phyloP scores from a whole-genome alignment of 2,329 filamentous ascomycete genomes.

The Magnaporthiopsis poae region DNA sequence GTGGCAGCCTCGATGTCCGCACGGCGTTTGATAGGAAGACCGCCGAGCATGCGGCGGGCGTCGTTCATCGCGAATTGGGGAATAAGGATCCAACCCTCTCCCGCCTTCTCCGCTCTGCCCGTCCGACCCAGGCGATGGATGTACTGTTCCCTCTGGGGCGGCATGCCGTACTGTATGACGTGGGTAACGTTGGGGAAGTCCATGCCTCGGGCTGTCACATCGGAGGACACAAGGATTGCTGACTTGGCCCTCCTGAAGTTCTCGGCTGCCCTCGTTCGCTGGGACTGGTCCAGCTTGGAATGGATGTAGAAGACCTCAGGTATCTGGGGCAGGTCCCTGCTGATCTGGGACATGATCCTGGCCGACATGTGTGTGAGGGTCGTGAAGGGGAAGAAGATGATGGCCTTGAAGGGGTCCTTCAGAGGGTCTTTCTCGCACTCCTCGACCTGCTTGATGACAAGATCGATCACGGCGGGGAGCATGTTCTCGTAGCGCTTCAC shows the following conservation, averaged over 20 bases:
- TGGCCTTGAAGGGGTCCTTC: slow-evolving; percentile 75
- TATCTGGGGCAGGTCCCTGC: slow-evolving; percentile 27
- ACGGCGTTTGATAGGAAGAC: slow-evolving; percentile 52
- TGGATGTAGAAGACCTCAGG: slow-evolving; percentile 55
- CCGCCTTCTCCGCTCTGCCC: slow-evolving; percentile 62
- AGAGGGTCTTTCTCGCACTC: slow-evolving; percentile 26
- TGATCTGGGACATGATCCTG: slow-evolving; percentile 54
- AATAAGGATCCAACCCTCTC: slow-evolving; percentile 60
- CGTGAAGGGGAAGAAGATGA: slow-evolving; percentile 80
- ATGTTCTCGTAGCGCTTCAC: slow-evolving; percentile 64
- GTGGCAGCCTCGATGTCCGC: slow-evolving; percentile 39
- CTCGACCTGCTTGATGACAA: slow-evolving; percentile 52
- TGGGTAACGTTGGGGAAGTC: slow-evolving; percentile 51
- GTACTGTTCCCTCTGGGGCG: slow-evolving; percentile 46
- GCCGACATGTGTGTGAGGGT: slow-evolving; percentile 30
- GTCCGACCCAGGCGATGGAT: slow-evolving; percentile 59
- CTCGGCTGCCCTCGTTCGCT: slow-evolving; percentile 62
- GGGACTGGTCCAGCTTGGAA: slow-evolving; percentile 60
- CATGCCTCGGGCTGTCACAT: slow-evolving; percentile 74
- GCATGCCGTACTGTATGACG: slow-evolving; percentile 49
- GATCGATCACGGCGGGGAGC: slow-evolving; percentile 67
- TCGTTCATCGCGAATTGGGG: slow-evolving; percentile 40
- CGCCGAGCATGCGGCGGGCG: slow-evolving; percentile 41
- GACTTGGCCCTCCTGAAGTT: slow-evolving; percentile 55
- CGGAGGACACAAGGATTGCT: slow-evolving; percentile 65